These are phyloP conservation scores for Yueomyces sinensis DNA, from an alignment of 805 yeast genomes.

Conservation along the genomic window DNA sequence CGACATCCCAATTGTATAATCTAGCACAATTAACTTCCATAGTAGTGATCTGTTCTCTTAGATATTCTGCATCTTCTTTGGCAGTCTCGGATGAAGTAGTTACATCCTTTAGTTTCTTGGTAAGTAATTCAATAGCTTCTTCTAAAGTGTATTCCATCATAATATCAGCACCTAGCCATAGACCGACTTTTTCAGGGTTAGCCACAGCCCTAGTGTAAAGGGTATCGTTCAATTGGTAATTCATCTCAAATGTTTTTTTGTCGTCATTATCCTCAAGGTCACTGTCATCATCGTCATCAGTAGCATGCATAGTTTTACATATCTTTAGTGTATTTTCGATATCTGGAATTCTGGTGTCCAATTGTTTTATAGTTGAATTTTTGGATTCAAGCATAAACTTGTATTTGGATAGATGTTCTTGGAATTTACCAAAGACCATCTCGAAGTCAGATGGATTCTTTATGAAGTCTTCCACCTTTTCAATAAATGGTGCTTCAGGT, in stretches of 20 bases:
- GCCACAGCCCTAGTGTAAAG: constrained; percentile 73
- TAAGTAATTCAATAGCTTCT: constrained; percentile 68
- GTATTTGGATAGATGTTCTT: constrained; percentile 80
- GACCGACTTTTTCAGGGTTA: constrained; percentile 49
- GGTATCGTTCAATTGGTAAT: constrained; percentile 88
- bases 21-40: constrained; percentile 97
- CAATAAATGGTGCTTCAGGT: constrained; percentile 92
- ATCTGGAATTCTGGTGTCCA: constrained; percentile 69
- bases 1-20: constrained; percentile 79
- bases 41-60: constrained; percentile 87
- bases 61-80: constrained; percentile 75
- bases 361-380: constrained; percentile 13
- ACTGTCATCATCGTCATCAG: constrained; percentile 23
- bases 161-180: constrained; percentile 98
- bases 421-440: constrained; percentile 56
- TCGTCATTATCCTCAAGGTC: constrained; percentile 25
- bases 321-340: constrained; percentile 72
- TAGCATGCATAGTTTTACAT: constrained; percentile 46
- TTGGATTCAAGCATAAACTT: constrained; percentile 61
- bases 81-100: constrained; percentile 44
- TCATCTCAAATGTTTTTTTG: constrained; percentile 43
- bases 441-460: constrained; percentile 61
- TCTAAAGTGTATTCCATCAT: constrained; percentile 89
- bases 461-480: constrained; percentile 62
- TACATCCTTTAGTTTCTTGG: constrained; percentile 50